phyloP scores from a whole-genome alignment of 2,329 filamentous ascomycete species.

The Paraphaeosphaeria sporulosa region DNA sequence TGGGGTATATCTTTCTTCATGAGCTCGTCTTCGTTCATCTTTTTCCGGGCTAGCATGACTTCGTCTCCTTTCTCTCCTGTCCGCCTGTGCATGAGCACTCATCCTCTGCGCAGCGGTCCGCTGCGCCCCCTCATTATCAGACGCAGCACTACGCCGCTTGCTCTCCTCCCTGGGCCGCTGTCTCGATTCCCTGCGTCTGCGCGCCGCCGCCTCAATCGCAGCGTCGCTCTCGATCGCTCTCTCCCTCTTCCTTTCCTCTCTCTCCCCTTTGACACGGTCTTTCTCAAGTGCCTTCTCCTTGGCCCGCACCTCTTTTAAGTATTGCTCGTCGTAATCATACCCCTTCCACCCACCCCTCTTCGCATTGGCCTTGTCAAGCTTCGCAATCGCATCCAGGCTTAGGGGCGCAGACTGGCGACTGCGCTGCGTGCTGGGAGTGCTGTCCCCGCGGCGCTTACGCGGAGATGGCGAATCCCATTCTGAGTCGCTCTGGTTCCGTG shows the following conservation, averaged over 20 bases:
- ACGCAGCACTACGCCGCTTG: constrained; percentile 19
- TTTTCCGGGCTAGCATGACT: constrained; percentile 40
- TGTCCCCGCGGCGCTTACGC: constrained; percentile 27
- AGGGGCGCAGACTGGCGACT: constrained; percentile 43
- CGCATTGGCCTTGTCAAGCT: constrained; percentile 69
- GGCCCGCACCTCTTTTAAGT: constrained; percentile 46
- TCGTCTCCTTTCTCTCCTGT: constrained; percentile 34
- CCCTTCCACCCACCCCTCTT: constrained; percentile 56
- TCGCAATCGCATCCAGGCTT: constrained; percentile 68
- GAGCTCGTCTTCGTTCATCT: constrained; percentile 36
- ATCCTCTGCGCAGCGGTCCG: constrained; percentile 32
- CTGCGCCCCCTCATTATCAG: constrained; percentile 26
- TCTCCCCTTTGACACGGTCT: constrained; percentile 44
- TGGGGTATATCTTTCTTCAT: constrained; percentile 47
- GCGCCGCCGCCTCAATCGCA: constrained; percentile 31
- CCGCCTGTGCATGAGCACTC: constrained; percentile 22
- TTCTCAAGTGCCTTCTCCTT: constrained; percentile 47
- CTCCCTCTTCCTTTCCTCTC: constrained; percentile 36
- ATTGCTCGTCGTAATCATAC: constrained; percentile 51
- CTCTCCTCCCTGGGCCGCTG: constrained; percentile 25
- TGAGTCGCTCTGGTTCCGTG: constrained; percentile 39
- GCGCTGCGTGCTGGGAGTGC: constrained; percentile 26
- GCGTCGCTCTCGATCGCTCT: constrained; percentile 31
- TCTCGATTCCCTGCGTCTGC: constrained; percentile 25
- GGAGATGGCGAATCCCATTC: constrained; percentile 39